Base-by-base conservation (phyloP, 257 asterid species). In the Agastache rugosa region DNA sequence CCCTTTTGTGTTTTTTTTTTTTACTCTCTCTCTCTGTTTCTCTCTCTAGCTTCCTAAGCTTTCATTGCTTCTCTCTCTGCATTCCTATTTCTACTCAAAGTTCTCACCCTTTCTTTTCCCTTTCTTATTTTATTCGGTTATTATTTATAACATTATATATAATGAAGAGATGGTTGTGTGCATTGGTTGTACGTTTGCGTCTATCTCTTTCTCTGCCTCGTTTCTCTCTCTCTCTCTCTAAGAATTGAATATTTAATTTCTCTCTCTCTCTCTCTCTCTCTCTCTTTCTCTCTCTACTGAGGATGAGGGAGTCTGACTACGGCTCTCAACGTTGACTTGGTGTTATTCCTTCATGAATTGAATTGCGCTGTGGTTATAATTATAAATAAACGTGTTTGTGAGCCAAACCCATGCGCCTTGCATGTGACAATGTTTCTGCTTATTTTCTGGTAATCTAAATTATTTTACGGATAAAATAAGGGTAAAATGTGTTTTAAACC, bases 61-160 rank as follows among this genome's bases (percentile, higher is more conserved):
- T n/a, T 59, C 73, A 41, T 77, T 72, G 5, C 42, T 19, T 45
- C 44, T 16, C 29, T 42, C 60, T 69, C 55, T 72, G 19, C 37
- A 11, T 64, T 77, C 67, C 73, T 72, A 77, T 79, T 56, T 82
- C 85, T 66, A 61, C 83, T 72, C 83, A 80, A 72, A 68, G 70
- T 56, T 58, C 54, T 72, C 76, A 66, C 81, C 82, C 70, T 81
- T 80, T 66, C 59, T 56, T 71, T 79, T 75, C 60, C 65, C 34
- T 51, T 29, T 55, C 17, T 56, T 23, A 58, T 74, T 69, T 29
- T 59, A 35, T 70, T 54, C 55, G 20, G 9, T 58, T 68, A 8
- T 4, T 31, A 31, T 4, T 31, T 42, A n/a, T n/a, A n/a, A n/a
- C n/a, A n/a, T 63, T 11, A 16, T 34, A 48, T 39, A 23, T 31